A percentile compares a stretch with the other conserved stretches of the same genome.
Conservation (phyloP, 208 protist genomes). For the Acanthamoeba sp. region DNA sequence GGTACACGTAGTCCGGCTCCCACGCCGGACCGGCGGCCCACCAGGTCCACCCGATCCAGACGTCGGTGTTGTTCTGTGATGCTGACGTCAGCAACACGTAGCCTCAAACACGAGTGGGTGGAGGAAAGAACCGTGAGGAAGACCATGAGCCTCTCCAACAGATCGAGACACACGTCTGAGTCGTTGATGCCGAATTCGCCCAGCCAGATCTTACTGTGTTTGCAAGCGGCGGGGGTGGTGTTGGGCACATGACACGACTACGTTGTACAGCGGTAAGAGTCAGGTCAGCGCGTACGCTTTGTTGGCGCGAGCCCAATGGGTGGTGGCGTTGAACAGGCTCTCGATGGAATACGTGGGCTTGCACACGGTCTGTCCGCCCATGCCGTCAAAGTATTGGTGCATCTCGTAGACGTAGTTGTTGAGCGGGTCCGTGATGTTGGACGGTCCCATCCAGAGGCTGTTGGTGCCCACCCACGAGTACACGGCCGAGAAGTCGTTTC, state of each 20-base stretch:
- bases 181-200: background rate
- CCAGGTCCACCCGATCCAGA: background rate
- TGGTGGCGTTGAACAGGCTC: background rate
- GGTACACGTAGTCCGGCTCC: background rate
- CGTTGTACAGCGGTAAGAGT: too few species aligned
- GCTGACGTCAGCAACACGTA: background rate
- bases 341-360: background rate
- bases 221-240: background rate
- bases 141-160: background rate
- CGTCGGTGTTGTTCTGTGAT: background rate
- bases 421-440: slow-evolving; percentile 44
- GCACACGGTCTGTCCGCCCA: slow-evolving; percentile 12
- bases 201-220: background rate
- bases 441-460: background rate
- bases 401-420: slow-evolving; percentile 30
- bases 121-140: background rate
- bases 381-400: slow-evolving; percentile 25
- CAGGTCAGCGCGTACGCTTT: background rate
- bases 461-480: slow-evolving; percentile 16
- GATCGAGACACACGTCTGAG: background rate
- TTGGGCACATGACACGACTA: too few species aligned
- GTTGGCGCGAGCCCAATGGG: background rate
- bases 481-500: background rate
- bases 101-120: too few species aligned
- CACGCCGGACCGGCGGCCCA: background rate